Conservation (phyloP, 2,329 filamentous ascomycete species). For the Beauveria brongniartii region DNA sequence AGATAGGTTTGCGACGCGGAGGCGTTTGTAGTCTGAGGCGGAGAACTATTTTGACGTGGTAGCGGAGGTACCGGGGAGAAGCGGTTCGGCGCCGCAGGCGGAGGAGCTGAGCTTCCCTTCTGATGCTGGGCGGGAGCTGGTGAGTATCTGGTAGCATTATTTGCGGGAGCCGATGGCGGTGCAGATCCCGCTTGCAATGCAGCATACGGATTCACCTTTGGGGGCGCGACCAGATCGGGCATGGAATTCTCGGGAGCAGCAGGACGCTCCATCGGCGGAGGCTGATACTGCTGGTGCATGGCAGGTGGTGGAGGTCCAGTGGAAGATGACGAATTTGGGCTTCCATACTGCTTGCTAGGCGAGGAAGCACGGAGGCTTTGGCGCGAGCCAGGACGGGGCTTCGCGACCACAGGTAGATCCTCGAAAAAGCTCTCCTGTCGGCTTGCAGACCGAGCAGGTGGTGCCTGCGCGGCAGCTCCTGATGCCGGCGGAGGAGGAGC, state of each 20-base stretch:
- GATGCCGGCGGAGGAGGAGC: conserved; percentile 12
- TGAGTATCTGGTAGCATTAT: conserved; percentile 49
- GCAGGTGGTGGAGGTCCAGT: background rate
- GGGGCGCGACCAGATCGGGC: conserved; percentile 43
- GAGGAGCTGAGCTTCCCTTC: conserved; percentile 30
- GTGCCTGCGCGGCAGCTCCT: conserved; percentile 23
- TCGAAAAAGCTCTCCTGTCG: conserved; percentile 62
- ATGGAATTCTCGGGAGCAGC: conserved; percentile 27
- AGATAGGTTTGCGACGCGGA: conserved; percentile 38
- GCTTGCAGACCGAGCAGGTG: conserved; percentile 37
- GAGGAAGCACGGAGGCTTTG: conserved; percentile 38
- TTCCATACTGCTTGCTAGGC: conserved; percentile 27
- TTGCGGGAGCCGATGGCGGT: conserved; percentile 25
- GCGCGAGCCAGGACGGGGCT: conserved; percentile 52
- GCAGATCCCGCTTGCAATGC: conserved; percentile 29
- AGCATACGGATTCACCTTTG: conserved; percentile 47
- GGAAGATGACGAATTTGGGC: background rate
- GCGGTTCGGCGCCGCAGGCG: conserved; percentile 34
- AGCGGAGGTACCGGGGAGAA: conserved; percentile 44
- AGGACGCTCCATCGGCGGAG: conserved; percentile 16
- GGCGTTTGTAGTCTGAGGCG: conserved; percentile 25
- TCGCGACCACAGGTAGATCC: conserved; percentile 58
- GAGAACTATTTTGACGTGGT: conserved; percentile 36
- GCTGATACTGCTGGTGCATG: conserved; percentile 1
- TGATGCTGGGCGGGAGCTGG: conserved; percentile 41